Evolutionary conservation across 164 flowering plant genomes (phyloP).

Genomic region (Berberis thunbergii): DNA sequence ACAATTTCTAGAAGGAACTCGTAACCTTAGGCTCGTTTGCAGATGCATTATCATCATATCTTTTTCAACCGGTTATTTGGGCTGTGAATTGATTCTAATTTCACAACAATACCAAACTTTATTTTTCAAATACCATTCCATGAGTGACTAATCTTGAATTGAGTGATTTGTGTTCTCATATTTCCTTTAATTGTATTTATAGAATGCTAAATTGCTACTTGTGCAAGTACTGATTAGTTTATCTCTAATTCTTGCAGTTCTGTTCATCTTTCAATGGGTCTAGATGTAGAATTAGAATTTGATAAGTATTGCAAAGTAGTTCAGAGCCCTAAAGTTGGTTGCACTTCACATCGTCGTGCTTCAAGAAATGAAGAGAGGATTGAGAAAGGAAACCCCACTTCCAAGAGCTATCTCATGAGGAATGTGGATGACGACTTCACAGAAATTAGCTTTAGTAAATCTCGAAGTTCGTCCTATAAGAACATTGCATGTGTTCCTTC

Average conservation of each 20-base stretch:
- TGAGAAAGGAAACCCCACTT: conserved; percentile 21
- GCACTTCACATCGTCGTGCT: conserved; percentile 26
- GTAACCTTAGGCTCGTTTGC: too few relatives aligned
- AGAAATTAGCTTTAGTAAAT: conserved; percentile 39
- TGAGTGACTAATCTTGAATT: too few relatives aligned
- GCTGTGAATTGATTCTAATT: too few relatives aligned
- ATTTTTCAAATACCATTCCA: too few relatives aligned
- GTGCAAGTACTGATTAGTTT: conserved; percentile 1
- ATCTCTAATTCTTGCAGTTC: conserved; percentile 22
- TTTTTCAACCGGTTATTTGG: too few relatives aligned
- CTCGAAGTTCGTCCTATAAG: conserved; percentile 46
- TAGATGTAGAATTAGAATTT: conserved; percentile 44
- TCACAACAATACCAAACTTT: too few relatives aligned
- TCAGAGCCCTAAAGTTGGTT: conserved; percentile 46
- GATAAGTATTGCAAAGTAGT: conserved; percentile 33
- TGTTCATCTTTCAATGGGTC: conserved; percentile 31
- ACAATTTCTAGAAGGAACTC: too few relatives aligned
- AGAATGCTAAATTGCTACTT: too few relatives aligned
- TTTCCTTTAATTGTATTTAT: too few relatives aligned
- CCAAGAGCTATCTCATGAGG: conserved; percentile 32
- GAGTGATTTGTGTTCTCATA: too few relatives aligned
- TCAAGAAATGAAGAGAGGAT: conserved; percentile 23
- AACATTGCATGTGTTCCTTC: conserved; percentile 24
- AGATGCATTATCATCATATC: too few relatives aligned
- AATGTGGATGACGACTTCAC: conserved; percentile 28